Percentiles rank a stretch among this genome's conserved stretches.
Evolutionary conservation across 805 yeast genomes (phyloP).

Genomic region (Jamesozyma lodderae): DNA sequence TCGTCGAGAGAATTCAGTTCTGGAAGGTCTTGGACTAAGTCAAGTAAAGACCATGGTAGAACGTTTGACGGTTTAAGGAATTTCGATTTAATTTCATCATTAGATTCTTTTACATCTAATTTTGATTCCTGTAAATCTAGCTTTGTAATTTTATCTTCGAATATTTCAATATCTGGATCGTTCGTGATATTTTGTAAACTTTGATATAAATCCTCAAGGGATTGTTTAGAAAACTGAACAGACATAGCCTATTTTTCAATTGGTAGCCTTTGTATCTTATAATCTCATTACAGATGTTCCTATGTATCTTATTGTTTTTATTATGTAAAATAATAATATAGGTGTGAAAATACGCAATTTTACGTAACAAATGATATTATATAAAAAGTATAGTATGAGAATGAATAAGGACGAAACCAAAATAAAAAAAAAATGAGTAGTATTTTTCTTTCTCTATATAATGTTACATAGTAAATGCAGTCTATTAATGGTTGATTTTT

Average conservation of each 20-base stretch:
- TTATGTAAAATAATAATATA: too few relatives aligned
- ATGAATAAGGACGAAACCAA: too few relatives aligned
- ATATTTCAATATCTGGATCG: constrained; percentile 20
- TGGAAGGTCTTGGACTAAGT: constrained; percentile 54
- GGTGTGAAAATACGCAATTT: too few relatives aligned
- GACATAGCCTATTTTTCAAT: not conserved
- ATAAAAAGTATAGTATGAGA: too few relatives aligned
- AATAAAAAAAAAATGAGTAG: too few relatives aligned
- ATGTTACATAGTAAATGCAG: constrained; percentile 12
- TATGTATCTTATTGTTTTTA: too few relatives aligned
- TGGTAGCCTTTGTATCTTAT: not conserved
- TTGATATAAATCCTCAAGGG: constrained; percentile 18
- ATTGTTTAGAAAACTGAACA: constrained; percentile 3
- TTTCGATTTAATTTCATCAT: constrained; percentile 17
- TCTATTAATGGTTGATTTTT: constrained; percentile 6
- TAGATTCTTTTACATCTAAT: not conserved
- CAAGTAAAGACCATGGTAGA: constrained; percentile 63
- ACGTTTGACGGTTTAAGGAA: constrained; percentile 55
- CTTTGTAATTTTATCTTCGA: constrained; percentile 43
- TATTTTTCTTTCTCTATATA: too few relatives aligned
- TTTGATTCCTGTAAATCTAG: constrained; percentile 3
- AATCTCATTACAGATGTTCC: too few relatives aligned
- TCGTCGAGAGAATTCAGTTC: constrained; percentile 22
- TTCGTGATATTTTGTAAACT: constrained; percentile 15
- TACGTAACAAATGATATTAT: too few relatives aligned